Evolutionary conservation across 2,329 filamentous ascomycete species (phyloP).

Genomic region (Pyrenophora tritici-repentis): DNA sequence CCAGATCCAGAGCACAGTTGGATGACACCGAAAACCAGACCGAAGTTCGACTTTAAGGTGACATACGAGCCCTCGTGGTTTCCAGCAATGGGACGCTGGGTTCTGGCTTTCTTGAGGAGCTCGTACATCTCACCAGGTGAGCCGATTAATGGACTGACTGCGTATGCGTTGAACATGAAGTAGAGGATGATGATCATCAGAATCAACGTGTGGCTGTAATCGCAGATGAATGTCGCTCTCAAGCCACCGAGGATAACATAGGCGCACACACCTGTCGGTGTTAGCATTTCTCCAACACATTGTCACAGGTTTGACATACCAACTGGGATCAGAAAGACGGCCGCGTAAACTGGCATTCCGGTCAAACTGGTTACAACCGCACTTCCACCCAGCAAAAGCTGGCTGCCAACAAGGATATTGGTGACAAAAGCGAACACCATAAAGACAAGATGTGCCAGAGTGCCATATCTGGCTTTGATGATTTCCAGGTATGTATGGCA

Average conservation of each 20-base stretch:
- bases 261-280: constrained; percentile 37
- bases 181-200: constrained; percentile 53
- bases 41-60: constrained; percentile 49
- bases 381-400: constrained; percentile 51
- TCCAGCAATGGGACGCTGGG: constrained; percentile 44
- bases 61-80: constrained; percentile 51
- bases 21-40: constrained; percentile 53
- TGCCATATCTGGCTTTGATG: constrained; percentile 49
- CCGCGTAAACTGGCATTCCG: constrained; percentile 53
- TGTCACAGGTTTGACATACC: constrained; percentile 25
- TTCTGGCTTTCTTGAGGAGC: constrained; percentile 45
- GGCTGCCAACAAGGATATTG: constrained; percentile 52
- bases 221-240: constrained; percentile 51
- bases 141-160: constrained; percentile 47
- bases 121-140: constrained; percentile 49
- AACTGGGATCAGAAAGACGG: constrained; percentile 51
- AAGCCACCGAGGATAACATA: constrained; percentile 46
- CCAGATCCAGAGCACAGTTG: constrained; percentile 48
- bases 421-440: constrained; percentile 51
- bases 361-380: constrained; percentile 52
- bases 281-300: constrained; percentile 6
- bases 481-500: constrained; percentile 52
- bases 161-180: constrained; percentile 52
- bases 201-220: constrained; percentile 49
- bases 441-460: constrained; percentile 47